Evolutionary conservation across 805 yeast genomes (phyloP).

Genomic region (Candida sithepensis): DNA sequence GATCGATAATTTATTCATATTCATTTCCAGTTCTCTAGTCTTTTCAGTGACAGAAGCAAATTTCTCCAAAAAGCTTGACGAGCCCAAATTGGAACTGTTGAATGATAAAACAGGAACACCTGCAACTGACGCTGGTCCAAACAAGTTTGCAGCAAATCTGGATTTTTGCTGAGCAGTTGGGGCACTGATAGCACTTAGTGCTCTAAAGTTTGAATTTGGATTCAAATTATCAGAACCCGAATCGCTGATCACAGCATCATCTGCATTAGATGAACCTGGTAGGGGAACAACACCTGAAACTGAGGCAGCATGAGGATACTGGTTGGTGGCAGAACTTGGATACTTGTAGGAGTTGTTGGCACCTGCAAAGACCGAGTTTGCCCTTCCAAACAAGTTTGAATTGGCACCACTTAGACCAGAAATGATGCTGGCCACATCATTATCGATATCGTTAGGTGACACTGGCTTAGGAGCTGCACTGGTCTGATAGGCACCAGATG

Average conservation of each 20-base stretch:
- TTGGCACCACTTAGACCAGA: constrained; percentile 28
- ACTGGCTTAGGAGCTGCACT: constrained; percentile 18
- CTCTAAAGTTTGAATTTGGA: constrained; percentile 17
- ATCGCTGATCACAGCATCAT: constrained; percentile 28
- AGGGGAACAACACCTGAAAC: constrained; percentile 2
- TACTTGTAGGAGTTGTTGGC: constrained; percentile 11
- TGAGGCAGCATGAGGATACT: constrained; percentile 6
- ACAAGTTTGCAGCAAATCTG: constrained; percentile 35
- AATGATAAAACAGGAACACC: constrained; percentile 36
- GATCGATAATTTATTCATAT: constrained; percentile 38
- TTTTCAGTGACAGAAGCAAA: constrained; percentile 66
- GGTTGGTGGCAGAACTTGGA: constrained; percentile 4
- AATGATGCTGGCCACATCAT: constrained; percentile 32
- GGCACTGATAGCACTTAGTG: constrained; percentile 31
- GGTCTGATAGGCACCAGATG: constrained; percentile 18
- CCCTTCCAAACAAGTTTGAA: constrained; percentile 21
- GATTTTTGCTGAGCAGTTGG: constrained; percentile 30
- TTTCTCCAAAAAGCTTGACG: constrained; percentile 53
- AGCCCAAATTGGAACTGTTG: constrained; percentile 22
- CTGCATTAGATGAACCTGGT: constrained; percentile 14
- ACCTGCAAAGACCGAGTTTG: constrained; percentile 25
- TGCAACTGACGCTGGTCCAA: constrained; percentile 61
- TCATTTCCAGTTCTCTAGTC: constrained; percentile 60
- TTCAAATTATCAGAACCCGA: constrained; percentile 30
- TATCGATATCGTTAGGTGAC: constrained; percentile 17